These are phyloP conservation scores for Micromonas commoda DNA, from an alignment of 139 green algal genomes.

Conservation along the genomic window DNA sequence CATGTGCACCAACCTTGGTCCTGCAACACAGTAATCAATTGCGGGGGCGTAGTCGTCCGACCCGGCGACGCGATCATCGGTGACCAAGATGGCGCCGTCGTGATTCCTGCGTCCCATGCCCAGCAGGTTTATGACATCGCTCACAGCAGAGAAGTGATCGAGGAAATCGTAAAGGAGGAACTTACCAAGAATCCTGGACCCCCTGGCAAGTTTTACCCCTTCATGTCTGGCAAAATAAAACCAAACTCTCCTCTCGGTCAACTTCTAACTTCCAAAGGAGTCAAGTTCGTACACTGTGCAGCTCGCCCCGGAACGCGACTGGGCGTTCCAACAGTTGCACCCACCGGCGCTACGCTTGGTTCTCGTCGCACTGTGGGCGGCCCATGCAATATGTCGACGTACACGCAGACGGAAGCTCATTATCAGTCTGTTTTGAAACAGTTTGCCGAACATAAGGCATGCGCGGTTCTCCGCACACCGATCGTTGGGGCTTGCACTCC, in stretches of 20 bases:
- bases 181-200: slow-evolving; percentile 19
- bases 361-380: neutral
- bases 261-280: slow-evolving; percentile 26
- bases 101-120: slow-evolving; percentile 25
- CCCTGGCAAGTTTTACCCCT: slow-evolving; percentile 31
- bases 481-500: neutral
- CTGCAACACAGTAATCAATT: slow-evolving; percentile 28
- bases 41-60: slow-evolving; percentile 27
- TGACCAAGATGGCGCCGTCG: slow-evolving; percentile 30
- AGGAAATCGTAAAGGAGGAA: slow-evolving; percentile 34
- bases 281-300: slow-evolving; percentile 8
- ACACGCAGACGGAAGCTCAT: slow-evolving; percentile 18
- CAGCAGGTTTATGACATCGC: slow-evolving; percentile 39
- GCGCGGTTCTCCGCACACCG: slow-evolving; percentile 27
- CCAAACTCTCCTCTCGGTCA: slow-evolving; percentile 23
- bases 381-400: neutral
- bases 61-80: slow-evolving; percentile 32
- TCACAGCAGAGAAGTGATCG: slow-evolving; percentile 27
- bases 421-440: slow-evolving; percentile 5
- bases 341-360: neutral
- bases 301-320: neutral
- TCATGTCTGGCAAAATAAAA: slow-evolving; percentile 33
- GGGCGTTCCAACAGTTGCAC: neutral
- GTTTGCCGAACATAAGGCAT: slow-evolving; percentile 25
- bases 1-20: slow-evolving; percentile 31